Evolutionary conservation across 176 grass and related monocot genomes (phyloP).

Genomic region (Juncus inflexus): DNA sequence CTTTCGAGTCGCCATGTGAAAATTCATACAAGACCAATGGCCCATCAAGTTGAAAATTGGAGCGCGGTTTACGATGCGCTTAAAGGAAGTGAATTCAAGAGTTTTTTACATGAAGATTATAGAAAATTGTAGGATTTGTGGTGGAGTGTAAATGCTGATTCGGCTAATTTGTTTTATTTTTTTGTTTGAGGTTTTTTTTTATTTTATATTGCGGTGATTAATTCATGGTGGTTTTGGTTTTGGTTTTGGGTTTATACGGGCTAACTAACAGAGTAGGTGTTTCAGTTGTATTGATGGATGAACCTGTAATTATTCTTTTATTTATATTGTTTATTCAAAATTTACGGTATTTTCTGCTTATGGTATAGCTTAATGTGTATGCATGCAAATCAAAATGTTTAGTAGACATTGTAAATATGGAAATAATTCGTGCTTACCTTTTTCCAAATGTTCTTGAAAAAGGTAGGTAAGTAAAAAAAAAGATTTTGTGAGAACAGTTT

Average conservation of each 20-base stretch:
- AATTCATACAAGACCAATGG: constrained; percentile 69
- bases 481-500: too few relatives aligned
- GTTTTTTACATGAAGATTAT: constrained; percentile 51
- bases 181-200: constrained; percentile 2
- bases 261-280: constrained; percentile 12
- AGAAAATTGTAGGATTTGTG: constrained; percentile 37
- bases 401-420: too few relatives aligned
- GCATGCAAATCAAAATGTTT: too few relatives aligned
- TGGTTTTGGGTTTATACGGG: not conserved
- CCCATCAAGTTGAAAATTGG: constrained; percentile 83
- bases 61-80: constrained; percentile 54
- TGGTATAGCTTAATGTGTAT: constrained; percentile 1
- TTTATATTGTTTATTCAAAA: constrained; percentile 8
- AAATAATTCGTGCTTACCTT: too few relatives aligned
- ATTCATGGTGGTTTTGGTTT: constrained; percentile 10
- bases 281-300: constrained; percentile 4
- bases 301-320: constrained; percentile 28
- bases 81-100: constrained; percentile 53
- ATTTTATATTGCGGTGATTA: constrained; percentile 17
- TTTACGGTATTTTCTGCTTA: not conserved
- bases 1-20: constrained; percentile 76
- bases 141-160: not conserved
- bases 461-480: too few relatives aligned
- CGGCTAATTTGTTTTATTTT: not conserved
- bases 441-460: too few relatives aligned